Base-by-base conservation (phyloP, 768 basidiomycete genomes). In the Phlegmacium glaucopus region DNA sequence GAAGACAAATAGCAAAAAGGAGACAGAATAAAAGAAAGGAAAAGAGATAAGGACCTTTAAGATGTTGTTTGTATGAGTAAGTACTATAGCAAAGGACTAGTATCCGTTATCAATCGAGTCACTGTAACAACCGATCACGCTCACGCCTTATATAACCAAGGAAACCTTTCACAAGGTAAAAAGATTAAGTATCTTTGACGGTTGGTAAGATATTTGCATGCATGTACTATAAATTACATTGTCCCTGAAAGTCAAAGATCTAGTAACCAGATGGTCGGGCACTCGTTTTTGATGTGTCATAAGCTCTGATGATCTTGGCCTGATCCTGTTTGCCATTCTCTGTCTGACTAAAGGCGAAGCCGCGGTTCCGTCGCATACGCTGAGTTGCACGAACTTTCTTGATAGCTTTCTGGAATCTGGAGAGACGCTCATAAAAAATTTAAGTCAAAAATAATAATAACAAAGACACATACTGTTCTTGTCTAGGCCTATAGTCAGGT, bases 371-470 rank as follows among this genome's bases (percentile, higher is more conserved):
- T 11, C 96, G 86, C 89, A 98, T 92, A 28, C 96, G 83, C 63
- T 99, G 96, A 2, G 94, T 90, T 0, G 96, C 96, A n/a, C 96
- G 83, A 10, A 99, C 96, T 66, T 99, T 99, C 69, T 97, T 98
- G 77, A 99, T 99, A 12, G 96, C 96, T 64, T 97, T 96, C 67
- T 97, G 94, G 71, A 96, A 96, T 67, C 91, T 94, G 48, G 22
- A 49, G 56, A 43, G 41, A 47, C 47, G 42, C 30, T 27, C 30
- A 52, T 46, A 57, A 40, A 26, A 44, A 18, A 8, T 38, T 12
- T 39, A 9, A n/a, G 17, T 29, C 9, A 18, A 38, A 15, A 22
- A 30, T 29, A 16, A 49, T 45, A 36, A 25, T n/a, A 29, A 44
- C 9, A 10, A 37, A 42, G 15, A 9, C 34, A 79, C 84, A 56